phyloP scores from a whole-genome alignment of 106 monocot species.

The Acorus calamus region DNA sequence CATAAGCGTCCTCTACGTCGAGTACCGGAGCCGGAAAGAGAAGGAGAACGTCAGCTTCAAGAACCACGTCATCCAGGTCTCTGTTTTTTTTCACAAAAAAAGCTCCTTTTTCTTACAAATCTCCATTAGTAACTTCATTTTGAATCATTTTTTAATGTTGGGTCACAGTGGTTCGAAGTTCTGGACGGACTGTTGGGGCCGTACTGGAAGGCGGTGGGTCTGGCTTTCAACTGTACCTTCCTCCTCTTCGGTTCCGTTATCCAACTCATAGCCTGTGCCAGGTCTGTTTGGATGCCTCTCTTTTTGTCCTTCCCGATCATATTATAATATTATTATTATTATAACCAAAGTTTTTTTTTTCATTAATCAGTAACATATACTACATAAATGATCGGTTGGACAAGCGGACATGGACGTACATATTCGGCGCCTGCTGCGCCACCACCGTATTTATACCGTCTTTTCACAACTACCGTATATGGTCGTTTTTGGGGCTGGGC shows the following conservation, averaged over 20 bases:
- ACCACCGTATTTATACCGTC: constrained; percentile 86
- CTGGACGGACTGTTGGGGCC: constrained; percentile 67
- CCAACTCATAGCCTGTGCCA: constrained; percentile 55
- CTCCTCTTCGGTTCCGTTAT: constrained; percentile 75
- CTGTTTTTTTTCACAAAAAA: too few relatives aligned
- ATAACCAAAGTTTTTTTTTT: background rate
- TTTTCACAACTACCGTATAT: constrained; percentile 82
- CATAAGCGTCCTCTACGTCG: constrained; percentile 92
- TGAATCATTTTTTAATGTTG: background rate
- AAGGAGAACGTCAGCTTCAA: constrained; percentile 77
- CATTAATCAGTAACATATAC: constrained; percentile 62
- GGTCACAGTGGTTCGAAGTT: constrained; percentile 61
- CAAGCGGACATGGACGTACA: constrained; percentile 92
- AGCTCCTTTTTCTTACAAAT: too few relatives aligned
- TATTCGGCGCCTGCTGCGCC: constrained; percentile 84
- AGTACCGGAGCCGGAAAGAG: constrained; percentile 76
- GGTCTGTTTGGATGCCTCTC: constrained; percentile 12
- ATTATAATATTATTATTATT: background rate
- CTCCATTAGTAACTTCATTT: background rate
- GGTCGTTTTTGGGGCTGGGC: constrained; percentile 81
- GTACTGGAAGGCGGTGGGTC: constrained; percentile 60
- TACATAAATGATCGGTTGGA: constrained; percentile 78
- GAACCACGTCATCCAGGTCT: constrained; percentile 84
- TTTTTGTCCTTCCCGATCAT: background rate
- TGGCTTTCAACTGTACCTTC: constrained; percentile 74